A percentile compares a stretch with the other conserved stretches of the same genome.
phyloP scores from a whole-genome alignment of 441 rosid species.

The Syzygium syzygioides region DNA sequence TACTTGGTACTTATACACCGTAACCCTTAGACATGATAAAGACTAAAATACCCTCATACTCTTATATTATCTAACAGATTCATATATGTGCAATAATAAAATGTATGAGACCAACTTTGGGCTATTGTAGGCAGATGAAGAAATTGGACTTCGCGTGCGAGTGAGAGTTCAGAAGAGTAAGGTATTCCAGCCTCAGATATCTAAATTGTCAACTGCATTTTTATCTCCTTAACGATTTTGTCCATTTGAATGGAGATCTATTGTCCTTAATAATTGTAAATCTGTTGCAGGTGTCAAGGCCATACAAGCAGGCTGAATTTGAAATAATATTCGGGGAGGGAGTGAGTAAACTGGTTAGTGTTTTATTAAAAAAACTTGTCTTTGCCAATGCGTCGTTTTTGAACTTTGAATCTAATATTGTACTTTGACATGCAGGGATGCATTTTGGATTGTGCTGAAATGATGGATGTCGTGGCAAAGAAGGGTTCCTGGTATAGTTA shows the following conservation, averaged over 20 bases:
- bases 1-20: too few relatives aligned
- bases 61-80: too few relatives aligned
- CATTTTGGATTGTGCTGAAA: constrained; percentile 83
- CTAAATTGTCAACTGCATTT: neutral
- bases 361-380: neutral
- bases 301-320: constrained; percentile 94
- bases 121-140: constrained; percentile 66
- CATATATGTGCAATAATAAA: neutral
- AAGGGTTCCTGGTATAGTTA: constrained; percentile 97
- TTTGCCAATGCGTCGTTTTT: neutral
- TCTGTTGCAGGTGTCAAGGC: constrained; percentile 72
- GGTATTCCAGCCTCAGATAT: constrained; percentile 29
- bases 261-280: constrained; percentile 2
- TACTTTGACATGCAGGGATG: constrained; percentile 56
- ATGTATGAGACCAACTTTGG: neutral
- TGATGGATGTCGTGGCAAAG: constrained; percentile 73
- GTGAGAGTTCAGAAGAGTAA: constrained; percentile 96
- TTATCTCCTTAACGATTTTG: neutral
- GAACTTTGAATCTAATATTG: constrained; percentile 5
- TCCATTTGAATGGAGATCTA: neutral
- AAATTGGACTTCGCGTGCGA: constrained; percentile 86
- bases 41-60: too few relatives aligned
- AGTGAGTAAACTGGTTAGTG: constrained; percentile 83
- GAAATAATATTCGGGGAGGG: constrained; percentile 97
- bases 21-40: too few relatives aligned